A percentile compares a stretch with the other conserved stretches of the same genome.
phyloP scores from a whole-genome alignment of 495 filamentous ascomycete genomes.

The Neurospora hispaniola region DNA sequence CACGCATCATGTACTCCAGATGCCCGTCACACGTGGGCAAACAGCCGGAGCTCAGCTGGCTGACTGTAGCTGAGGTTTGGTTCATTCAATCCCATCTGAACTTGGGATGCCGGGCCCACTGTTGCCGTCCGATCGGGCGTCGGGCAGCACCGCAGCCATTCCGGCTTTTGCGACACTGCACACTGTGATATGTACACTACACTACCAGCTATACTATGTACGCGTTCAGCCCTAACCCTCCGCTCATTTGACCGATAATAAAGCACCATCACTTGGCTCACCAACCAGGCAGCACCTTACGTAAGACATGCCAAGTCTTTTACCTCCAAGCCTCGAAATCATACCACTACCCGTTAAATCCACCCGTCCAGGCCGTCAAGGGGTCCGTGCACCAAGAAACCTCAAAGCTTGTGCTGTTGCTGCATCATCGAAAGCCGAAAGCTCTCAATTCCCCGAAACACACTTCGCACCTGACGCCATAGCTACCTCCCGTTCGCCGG shows the following conservation, averaged over 20 bases:
- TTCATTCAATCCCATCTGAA: neutral
- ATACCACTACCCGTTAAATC: conserved; percentile 5
- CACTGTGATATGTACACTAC: neutral
- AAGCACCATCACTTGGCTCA: neutral
- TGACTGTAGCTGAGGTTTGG: neutral
- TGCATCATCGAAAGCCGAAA: conserved; percentile 3
- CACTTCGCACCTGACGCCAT: neutral
- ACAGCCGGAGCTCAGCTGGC: neutral
- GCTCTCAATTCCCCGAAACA: neutral
- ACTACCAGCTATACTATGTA: neutral
- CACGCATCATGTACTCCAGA: neutral
- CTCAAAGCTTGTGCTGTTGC: conserved; percentile 5
- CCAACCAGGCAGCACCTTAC: conserved; percentile 4
- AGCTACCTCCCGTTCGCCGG: neutral
- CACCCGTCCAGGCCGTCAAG: neutral
- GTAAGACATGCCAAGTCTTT: conserved; percentile 8
- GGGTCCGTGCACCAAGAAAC: neutral
- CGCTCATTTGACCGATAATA: neutral
- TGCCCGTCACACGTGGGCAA: neutral
- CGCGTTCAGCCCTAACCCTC: neutral
- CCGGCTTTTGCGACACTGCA: neutral
- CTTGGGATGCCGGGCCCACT: neutral
- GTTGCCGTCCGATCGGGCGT: neutral
- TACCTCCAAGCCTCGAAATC: conserved; percentile 11
- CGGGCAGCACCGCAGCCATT: neutral